These are phyloP conservation scores for Lavandula angustifolia DNA, from an alignment of 257 asterid species.

Conservation along the genomic window DNA sequence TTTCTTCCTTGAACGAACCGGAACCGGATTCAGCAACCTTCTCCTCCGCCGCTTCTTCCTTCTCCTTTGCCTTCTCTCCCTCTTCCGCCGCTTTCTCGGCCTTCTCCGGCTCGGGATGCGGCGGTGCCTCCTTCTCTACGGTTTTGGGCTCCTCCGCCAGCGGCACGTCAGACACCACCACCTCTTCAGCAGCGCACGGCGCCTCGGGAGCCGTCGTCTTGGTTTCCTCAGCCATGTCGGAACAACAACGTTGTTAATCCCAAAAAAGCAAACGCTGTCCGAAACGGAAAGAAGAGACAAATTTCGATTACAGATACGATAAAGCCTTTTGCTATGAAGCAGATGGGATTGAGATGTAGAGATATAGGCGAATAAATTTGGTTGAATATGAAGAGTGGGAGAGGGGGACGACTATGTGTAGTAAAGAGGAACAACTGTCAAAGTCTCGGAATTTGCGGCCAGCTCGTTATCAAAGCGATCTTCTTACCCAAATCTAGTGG, in stretches of 20 bases:
- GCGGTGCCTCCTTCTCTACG: constrained; percentile 44
- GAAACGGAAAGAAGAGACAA: too few relatives aligned
- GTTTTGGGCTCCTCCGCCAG: constrained; percentile 44
- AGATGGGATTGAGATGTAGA: not conserved
- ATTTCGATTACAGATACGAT: not conserved
- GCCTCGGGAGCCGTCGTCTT: constrained; percentile 54
- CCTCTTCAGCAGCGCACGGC: constrained; percentile 42
- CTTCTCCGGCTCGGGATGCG: constrained; percentile 47
- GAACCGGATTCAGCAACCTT: constrained; percentile 67
- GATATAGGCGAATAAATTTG: not conserved
- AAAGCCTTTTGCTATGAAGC: constrained; percentile 6
- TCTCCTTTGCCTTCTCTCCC: constrained; percentile 36
- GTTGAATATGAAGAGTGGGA: too few relatives aligned
- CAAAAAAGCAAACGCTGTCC: not conserved
- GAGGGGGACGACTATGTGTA: too few relatives aligned
- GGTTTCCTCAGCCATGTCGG: constrained; percentile 72
- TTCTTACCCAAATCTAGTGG: too few relatives aligned
- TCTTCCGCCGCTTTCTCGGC: constrained; percentile 36
- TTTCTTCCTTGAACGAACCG: constrained; percentile 80
- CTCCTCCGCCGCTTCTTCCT: constrained; percentile 34
- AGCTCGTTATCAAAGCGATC: too few relatives aligned
- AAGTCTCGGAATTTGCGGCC: too few relatives aligned
- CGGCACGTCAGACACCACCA: constrained; percentile 55
- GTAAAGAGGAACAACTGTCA: too few relatives aligned
- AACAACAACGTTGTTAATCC: constrained; percentile 2